These are phyloP conservation scores for Apocynum venetum DNA, from an alignment of 257 asterid species.

Conservation along the genomic window DNA sequence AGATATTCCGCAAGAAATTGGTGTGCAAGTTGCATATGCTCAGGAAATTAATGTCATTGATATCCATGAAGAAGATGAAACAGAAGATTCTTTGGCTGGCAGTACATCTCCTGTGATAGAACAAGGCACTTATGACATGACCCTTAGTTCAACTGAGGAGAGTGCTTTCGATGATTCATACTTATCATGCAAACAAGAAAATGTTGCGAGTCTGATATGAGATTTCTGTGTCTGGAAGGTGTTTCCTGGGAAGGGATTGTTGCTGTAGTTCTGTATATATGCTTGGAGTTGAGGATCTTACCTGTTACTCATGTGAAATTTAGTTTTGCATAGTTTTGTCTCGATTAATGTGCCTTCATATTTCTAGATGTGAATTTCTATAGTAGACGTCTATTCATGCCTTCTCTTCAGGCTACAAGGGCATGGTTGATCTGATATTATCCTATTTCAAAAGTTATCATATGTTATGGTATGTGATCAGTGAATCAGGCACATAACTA, in stretches of 20 bases:
- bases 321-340: neutral
- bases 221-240: neutral
- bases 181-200: slow-evolving; percentile 30
- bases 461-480: neutral
- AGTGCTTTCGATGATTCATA: slow-evolving; percentile 17
- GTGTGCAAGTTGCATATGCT: slow-evolving; percentile 8
- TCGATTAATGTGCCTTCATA: neutral
- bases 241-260: neutral
- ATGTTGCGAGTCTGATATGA: slow-evolving; percentile 49
- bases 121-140: slow-evolving; percentile 30
- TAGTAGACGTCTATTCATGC: neutral
- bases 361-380: neutral
- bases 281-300: neutral
- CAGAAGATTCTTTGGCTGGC: slow-evolving; percentile 14
- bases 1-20: slow-evolving; percentile 14
- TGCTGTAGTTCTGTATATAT: neutral
- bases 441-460: neutral
- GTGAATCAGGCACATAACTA: neutral
- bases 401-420: neutral
- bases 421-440: neutral
- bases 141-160: slow-evolving; percentile 25
- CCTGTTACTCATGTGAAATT: neutral
- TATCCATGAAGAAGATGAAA: slow-evolving; percentile 19
- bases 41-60: slow-evolving; percentile 24
- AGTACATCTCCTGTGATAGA: slow-evolving; percentile 36